These are phyloP conservation scores for Metschnikowia colocasiae DNA, from an alignment of 805 yeast genomes.

Conservation along the genomic window DNA sequence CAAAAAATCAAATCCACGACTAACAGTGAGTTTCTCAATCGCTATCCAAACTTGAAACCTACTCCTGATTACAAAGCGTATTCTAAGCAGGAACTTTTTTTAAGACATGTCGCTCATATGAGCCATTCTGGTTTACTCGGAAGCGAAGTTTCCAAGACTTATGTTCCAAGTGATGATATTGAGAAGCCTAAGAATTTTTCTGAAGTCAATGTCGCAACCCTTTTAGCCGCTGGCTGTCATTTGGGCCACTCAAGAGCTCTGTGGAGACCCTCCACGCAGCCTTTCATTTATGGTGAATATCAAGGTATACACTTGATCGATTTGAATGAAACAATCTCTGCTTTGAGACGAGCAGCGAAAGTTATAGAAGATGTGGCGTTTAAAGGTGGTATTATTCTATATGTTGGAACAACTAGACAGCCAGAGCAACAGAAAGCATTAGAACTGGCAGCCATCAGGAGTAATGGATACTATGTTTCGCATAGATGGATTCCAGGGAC, in stretches of 20 bases:
- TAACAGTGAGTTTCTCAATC: conserved; percentile 25
- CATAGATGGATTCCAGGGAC: conserved; percentile 95
- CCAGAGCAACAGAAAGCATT: conserved; percentile 63
- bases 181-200: conserved; percentile 53
- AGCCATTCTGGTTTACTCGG: conserved; percentile 57
- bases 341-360: conserved; percentile 75
- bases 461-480: conserved; percentile 76
- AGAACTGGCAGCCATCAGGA: conserved; percentile 72
- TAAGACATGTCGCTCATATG: conserved; percentile 68
- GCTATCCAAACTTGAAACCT: conserved; percentile 62
- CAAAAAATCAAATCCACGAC: conserved; percentile 31
- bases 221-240: conserved; percentile 92
- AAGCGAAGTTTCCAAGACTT: conserved; percentile 57
- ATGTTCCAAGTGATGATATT: conserved; percentile 65
- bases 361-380: conserved; percentile 80
- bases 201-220: conserved; percentile 61
- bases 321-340: conserved; percentile 73
- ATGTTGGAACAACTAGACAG: conserved; percentile 79
- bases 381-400: conserved; percentile 80
- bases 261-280: conserved; percentile 79
- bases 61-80: conserved; percentile 63
- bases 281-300: conserved; percentile 82
- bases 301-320: conserved; percentile 91
- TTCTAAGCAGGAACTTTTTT: conserved; percentile 69
- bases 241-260: conserved; percentile 83